Base-by-base conservation (phyloP, 345 rosid genomes). In the Acer negundo region DNA sequence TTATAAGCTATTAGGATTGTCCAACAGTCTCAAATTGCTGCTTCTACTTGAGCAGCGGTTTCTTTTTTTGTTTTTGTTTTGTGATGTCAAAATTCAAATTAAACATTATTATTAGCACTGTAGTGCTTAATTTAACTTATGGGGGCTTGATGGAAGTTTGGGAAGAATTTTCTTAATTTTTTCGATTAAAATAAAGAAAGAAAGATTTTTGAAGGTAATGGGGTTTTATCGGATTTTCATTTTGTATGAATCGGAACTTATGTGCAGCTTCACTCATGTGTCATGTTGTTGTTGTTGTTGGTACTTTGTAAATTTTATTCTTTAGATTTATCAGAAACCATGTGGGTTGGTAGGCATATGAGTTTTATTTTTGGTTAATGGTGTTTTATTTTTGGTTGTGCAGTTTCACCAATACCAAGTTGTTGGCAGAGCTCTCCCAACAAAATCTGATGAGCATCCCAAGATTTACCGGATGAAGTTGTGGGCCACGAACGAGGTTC, bases 401-500 rank as follows among this genome's bases (percentile, higher is more conserved):
- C 59, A 86, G 84, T 86, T 80, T 84, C 89, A 84, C 67, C 86
- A 86, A 73, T 84, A 86, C 69, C 87, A 86, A 81, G 87, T 86
- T 58, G 89, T 86, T 19, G 89, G 87, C 17, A 79, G 87, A 75
- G 87, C 82, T 42, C 80, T 86, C n/a, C 89, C 87, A 17, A 78
- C 86, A 1, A 80, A 77, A 40, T 6, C 73, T 7, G 87, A 84
- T 62, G 81, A 80, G 81, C 89, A 84, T 49, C 89, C 89, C 1
- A 82, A 86, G 82, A 84, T 84, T 55, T 86, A 84, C 77, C 70
- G 87, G 10, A 86, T 86, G 89, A 86, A 86, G 80, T 81, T 84
- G 16, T 86, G 89, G 86, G 87, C 89, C n/a, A 86, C 89, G 1
- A 86, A 86, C 5, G 87, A 84, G 79, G 85, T 86, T 69, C 84